Evolutionary conservation across 169 alveolate species (phyloP).

Genomic region (Eimeria praecox): DNA sequence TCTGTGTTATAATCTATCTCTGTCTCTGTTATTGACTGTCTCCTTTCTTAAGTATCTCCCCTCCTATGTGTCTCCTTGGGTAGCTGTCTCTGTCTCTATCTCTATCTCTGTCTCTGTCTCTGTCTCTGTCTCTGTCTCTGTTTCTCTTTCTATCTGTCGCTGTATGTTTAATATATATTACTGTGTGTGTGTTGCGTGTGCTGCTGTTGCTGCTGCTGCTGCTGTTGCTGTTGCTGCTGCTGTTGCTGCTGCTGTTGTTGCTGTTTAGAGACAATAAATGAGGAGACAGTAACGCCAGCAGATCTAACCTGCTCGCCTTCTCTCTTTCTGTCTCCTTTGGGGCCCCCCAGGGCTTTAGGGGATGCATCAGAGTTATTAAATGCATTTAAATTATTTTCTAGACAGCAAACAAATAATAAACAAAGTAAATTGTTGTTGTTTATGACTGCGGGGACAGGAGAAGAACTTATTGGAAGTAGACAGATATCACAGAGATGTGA

Average conservation of each 20-base stretch:
- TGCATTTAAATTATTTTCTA: neutral
- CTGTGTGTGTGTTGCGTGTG: too few species aligned
- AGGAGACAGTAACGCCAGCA: neutral
- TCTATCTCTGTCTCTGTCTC: too few species aligned
- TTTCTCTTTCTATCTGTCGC: too few species aligned
- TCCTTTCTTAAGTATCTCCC: too few species aligned
- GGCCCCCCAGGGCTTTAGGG: neutral
- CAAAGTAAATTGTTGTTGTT: neutral
- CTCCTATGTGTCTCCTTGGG: too few species aligned
- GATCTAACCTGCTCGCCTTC: neutral
- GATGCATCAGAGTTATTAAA: neutral
- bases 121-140: too few species aligned
- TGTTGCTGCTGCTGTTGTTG: too few species aligned
- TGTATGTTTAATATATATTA: too few species aligned
- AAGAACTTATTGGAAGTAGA: neutral
- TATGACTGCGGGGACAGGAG: slow-evolving; percentile 50
- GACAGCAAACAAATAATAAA: neutral
- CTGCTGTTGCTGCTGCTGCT: too few species aligned
- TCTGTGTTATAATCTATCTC: neutral
- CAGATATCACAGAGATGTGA: slow-evolving; percentile 48
- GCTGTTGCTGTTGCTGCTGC: too few species aligned
- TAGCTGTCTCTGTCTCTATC: too few species aligned
- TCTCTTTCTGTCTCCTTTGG: neutral
- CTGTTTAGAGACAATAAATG: neutral
- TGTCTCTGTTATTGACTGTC: too few species aligned